Evolutionary conservation across 768 basidiomycete species (phyloP).

Genomic region (Hebeloma cylindrosporum): DNA sequence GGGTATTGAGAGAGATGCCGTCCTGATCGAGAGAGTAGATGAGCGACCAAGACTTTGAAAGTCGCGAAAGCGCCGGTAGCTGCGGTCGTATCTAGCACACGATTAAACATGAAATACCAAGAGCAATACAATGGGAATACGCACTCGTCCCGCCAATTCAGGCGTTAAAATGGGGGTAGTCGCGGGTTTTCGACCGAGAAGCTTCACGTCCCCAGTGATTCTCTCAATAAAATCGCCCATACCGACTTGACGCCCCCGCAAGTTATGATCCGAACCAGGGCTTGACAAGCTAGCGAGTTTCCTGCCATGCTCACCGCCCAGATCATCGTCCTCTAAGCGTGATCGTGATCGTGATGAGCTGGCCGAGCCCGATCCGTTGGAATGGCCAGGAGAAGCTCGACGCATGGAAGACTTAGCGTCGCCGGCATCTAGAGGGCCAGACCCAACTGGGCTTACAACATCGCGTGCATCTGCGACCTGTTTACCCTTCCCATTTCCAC

Average conservation of each 20-base stretch:
- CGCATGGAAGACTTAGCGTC: background rate
- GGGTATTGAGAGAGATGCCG: slow-evolving; percentile 87
- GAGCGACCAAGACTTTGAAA: slow-evolving; percentile 72
- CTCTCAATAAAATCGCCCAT: slow-evolving; percentile 51
- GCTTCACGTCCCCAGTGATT: slow-evolving; percentile 46
- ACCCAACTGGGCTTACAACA: slow-evolving; percentile 4
- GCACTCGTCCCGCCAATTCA: slow-evolving; percentile 60
- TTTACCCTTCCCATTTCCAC: slow-evolving; percentile 11
- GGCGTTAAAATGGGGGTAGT: slow-evolving; percentile 54
- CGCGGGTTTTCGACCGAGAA: slow-evolving; percentile 54
- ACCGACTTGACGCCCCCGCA: slow-evolving; percentile 11
- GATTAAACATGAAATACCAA: background rate
- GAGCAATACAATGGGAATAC: slow-evolving; percentile 22
- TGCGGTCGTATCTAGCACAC: slow-evolving; percentile 61
- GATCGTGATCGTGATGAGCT: too few species aligned
- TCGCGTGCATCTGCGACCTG: slow-evolving; percentile 11
- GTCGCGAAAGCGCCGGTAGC: slow-evolving; percentile 71
- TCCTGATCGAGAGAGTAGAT: slow-evolving; percentile 93
- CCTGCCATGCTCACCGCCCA: background rate
- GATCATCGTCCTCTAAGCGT: too few species aligned
- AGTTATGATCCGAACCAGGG: slow-evolving; percentile 3
- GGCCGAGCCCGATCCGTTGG: background rate
- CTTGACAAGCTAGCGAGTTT: background rate
- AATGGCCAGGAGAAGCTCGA: background rate
- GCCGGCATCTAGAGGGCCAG: slow-evolving; percentile 2